Base-by-base conservation (phyloP, 2,329 filamentous ascomycete genomes). In the Monilinia fructigena region DNA sequence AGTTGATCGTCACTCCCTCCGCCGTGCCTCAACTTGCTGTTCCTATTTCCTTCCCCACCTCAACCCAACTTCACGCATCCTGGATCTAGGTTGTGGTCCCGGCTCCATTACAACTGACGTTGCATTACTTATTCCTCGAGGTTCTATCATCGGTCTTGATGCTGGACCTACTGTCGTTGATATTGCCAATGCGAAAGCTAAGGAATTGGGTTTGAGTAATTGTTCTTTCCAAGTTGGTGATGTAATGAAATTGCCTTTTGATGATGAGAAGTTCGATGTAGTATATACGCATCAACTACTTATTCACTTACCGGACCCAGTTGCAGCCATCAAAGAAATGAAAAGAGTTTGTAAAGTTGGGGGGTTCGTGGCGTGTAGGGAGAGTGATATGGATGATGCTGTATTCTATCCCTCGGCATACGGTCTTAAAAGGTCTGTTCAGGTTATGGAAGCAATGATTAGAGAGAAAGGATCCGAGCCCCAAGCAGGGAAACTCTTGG, bases 251-350 rank as follows among this genome's bases (percentile, higher is more conserved):
- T n/a, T 66, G 2, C 58, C 58, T 14, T 66, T 66, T 26, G 58
- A 63, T 23, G 52, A 66, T 50, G 58, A 42, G 18, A 50, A 38
- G 2, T 66, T 66, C 28, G 58, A 66, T 63, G 50, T 66, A 4
- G 59, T 66, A n/a, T 55, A 66, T 52, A 66, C 58, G 45, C 65
- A 66, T 35, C 65, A 66, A 26, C 28, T 66, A 5, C 58, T 66
- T 5, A 63, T 63, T 14, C 58, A 66, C 31, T 50, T 66, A 7
- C 58, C 58, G 10, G 52, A 66, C 20, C 42, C 65, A 1, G 50
- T 52, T 8, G 2, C 16, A 1, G 65, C 65, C 5, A 47, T 66
- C 10, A 56, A 28, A 31, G 58, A 66, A 26, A 66, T 66, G 58
- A 40, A 7, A 18, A 63, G 65, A 42, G 65, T 63, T n/a, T 66